Evolutionary conservation across 768 basidiomycete genomes (phyloP).

Genomic region (Macrolepiota dolichaula): DNA sequence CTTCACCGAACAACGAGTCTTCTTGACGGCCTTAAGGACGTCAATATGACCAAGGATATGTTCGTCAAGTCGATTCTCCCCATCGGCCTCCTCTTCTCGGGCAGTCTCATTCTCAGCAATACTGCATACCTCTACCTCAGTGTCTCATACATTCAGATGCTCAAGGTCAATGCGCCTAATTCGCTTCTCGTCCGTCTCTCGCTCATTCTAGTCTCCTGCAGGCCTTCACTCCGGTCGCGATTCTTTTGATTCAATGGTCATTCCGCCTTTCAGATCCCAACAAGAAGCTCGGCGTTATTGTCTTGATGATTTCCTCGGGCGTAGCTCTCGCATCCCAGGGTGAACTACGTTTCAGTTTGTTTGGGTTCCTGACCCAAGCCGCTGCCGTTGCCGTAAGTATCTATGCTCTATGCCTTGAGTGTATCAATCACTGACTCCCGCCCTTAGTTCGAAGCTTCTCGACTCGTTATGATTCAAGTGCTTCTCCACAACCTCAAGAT

Average conservation of each 20-base stretch:
- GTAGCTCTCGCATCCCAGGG: slow-evolving; percentile 89
- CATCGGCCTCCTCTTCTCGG: slow-evolving; percentile 91
- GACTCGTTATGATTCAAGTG: slow-evolving; percentile 94
- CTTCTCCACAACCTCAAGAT: slow-evolving; percentile 94
- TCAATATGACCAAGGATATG: slow-evolving; percentile 74
- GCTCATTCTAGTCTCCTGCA: slow-evolving; percentile 27
- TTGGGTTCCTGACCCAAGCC: slow-evolving; percentile 87
- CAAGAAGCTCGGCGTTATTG: slow-evolving; percentile 75
- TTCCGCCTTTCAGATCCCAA: slow-evolving; percentile 88
- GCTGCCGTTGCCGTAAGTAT: slow-evolving; percentile 76
- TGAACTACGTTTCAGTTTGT: slow-evolving; percentile 79
- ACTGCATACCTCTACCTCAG: slow-evolving; percentile 89
- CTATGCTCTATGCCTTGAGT: neutral
- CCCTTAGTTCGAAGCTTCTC: slow-evolving; percentile 82
- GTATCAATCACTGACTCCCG: neutral
- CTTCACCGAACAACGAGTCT: slow-evolving; percentile 79
- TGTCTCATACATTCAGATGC: slow-evolving; percentile 96
- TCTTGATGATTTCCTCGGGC: slow-evolving; percentile 86
- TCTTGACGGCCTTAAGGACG: slow-evolving; percentile 74
- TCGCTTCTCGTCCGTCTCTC: neutral
- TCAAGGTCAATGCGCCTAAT: slow-evolving; percentile 56
- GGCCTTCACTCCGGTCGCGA: slow-evolving; percentile 90
- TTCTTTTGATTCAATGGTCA: slow-evolving; percentile 90
- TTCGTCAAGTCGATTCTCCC: slow-evolving; percentile 87
- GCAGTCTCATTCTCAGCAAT: slow-evolving; percentile 86